A percentile compares a stretch with the other conserved stretches of the same genome.
Conservation (phyloP, 768 basidiomycete species). For the Cyclocybe cylindracea region DNA sequence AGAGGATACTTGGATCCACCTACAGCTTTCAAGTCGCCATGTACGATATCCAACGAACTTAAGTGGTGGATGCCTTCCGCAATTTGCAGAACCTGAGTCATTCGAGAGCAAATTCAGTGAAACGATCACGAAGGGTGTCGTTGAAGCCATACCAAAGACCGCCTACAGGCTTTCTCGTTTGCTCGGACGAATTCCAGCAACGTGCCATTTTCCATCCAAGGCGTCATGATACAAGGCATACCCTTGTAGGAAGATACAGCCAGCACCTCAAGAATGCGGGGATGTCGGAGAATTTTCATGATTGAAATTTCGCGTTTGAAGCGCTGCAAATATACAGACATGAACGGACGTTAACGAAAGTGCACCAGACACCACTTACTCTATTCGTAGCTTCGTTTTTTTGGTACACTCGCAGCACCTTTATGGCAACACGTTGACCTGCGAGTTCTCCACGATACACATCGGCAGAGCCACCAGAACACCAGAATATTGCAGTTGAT, state of each 20-base stretch:
- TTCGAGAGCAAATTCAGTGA: neutral
- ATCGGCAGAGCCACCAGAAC: slow-evolving; percentile 8
- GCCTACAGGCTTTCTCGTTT: neutral
- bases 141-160: neutral
- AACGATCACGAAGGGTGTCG: neutral
- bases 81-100: slow-evolving; percentile 24
- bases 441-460: slow-evolving; percentile 1
- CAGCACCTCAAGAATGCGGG: slow-evolving; percentile 9
- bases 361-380: neutral
- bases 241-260: slow-evolving; percentile 1
- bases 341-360: neutral
- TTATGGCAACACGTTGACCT: slow-evolving; percentile 11
- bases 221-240: slow-evolving; percentile 21
- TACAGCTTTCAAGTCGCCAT: slow-evolving; percentile 43
- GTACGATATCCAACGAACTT: slow-evolving; percentile 28
- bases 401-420: slow-evolving; percentile 3
- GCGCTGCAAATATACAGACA: neutral
- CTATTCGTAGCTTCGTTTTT: neutral
- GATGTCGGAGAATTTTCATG: slow-evolving; percentile 13
- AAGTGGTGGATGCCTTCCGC: slow-evolving; percentile 28
- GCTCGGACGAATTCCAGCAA: slow-evolving; percentile 16
- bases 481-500: neutral
- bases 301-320: slow-evolving; percentile 10
- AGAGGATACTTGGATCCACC: neutral
- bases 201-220: slow-evolving; percentile 32